Conservation (phyloP, 495 filamentous ascomycete genomes). For the Apiosordaria backusii region DNA sequence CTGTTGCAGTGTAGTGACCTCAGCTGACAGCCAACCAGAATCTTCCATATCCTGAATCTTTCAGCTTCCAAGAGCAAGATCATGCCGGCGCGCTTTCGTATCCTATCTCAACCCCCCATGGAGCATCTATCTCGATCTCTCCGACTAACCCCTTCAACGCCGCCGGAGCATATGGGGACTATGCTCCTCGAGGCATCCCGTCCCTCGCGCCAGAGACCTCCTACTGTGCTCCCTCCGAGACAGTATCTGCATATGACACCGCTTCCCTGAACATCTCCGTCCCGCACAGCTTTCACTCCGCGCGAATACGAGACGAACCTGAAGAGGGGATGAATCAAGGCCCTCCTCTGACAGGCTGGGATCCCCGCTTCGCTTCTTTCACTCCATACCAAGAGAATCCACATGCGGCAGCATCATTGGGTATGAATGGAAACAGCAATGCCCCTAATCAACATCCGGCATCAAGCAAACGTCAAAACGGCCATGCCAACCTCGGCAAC, state of each 20-base stretch:
- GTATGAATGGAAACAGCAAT: not conserved
- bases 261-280: not conserved
- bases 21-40: slow-evolving; percentile 6
- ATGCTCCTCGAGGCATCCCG: not conserved
- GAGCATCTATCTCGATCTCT: not conserved
- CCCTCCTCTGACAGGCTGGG: not conserved
- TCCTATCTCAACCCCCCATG: not conserved
- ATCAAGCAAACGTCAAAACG: not conserved
- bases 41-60: not conserved
- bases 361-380: not conserved
- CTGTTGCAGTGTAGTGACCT: slow-evolving; percentile 6
- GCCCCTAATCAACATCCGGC: not conserved
- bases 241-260: not conserved
- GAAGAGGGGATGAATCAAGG: not conserved
- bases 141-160: not conserved
- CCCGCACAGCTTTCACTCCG: not conserved
- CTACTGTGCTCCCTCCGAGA: not conserved
- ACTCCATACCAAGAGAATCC: not conserved
- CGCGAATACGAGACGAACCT: not conserved
- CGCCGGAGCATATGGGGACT: not conserved
- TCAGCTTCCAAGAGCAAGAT: not conserved
- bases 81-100: not conserved
- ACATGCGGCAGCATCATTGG: not conserved
- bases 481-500: not conserved
- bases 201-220: not conserved